Evolutionary conservation across 495 filamentous ascomycete genomes (phyloP).

Genomic region (Venustampulla echinocandica): DNA sequence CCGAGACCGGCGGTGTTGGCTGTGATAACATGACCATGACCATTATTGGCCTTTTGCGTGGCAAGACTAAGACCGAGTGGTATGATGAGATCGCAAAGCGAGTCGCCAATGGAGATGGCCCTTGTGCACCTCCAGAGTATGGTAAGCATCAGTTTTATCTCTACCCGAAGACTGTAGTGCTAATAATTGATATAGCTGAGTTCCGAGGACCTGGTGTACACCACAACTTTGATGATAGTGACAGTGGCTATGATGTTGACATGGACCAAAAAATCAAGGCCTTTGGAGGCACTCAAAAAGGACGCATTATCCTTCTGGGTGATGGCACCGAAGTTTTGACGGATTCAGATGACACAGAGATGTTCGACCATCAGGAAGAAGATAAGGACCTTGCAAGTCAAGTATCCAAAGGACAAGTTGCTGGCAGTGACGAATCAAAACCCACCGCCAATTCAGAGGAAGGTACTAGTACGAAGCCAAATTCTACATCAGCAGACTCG

Average conservation of each 20-base stretch:
- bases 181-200: conserved; percentile 60
- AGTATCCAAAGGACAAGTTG: conserved; percentile 32
- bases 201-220: conserved; percentile 88
- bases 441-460: conserved; percentile 8
- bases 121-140: conserved; percentile 98
- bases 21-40: conserved; percentile 99
- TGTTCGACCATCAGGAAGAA: conserved; percentile 85
- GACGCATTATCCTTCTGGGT: conserved; percentile 84
- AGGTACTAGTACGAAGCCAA: conserved; percentile 3
- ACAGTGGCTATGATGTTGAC: conserved; percentile 86
- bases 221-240: conserved; percentile 85
- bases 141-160: conserved; percentile 56
- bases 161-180: conserved; percentile 16
- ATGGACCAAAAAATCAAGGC: conserved; percentile 44
- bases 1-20: conserved; percentile 93
- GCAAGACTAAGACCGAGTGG: conserved; percentile 94
- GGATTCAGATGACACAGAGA: conserved; percentile 78
- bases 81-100: conserved; percentile 89
- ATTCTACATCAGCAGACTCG: conserved; percentile 4
- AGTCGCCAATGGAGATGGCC: conserved; percentile 94
- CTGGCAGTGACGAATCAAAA: conserved; percentile 1
- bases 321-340: conserved; percentile 86
- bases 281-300: conserved; percentile 36
- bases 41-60: conserved; percentile 78
- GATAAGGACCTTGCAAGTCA: conserved; percentile 63